Evolutionary conservation across 441 rosid species (phyloP), one percentile per base, ranked within the genome.

Genomic region (Pelargonium fulgidum): DNA sequence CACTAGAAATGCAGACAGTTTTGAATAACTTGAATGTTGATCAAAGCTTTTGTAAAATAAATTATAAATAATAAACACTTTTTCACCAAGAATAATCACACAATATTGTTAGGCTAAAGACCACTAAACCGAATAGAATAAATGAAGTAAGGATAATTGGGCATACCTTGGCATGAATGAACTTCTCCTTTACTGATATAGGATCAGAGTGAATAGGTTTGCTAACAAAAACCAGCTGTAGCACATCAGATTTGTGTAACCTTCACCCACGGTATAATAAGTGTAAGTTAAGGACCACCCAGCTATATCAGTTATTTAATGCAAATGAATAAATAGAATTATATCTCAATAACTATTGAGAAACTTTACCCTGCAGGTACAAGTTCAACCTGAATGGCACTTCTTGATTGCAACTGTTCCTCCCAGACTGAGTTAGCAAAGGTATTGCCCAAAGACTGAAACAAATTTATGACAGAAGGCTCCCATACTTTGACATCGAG

Each of bases 401-500:
- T 82, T 75, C 92, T 92, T 72, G 97, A 91, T 75, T 87, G 93
- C 84, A 92, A 80, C 56, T 88, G 75, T 76, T 95, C 97, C 87
- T 91, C 98, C 99, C 98, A 95, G 50, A 95, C 95, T 59, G 96
- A 89, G 86, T 95, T 95, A 42, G 92, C 92, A 65, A 87, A 95
- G 62, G 91, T 83, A 76, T 95, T 95, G 47, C 99, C 99, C 66
- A 95, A 79, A 81, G 98, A 91, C 83, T 92, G 99, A 81, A 95
- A 95, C 86, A 95, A 85, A 73, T 81, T 81, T 75, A 95, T 87
- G 76, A 95, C 97, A 72, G 96, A 95, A 47, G 96, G 96, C 79
- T 95, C 99, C 99, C 99, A 95, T 66, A 86, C 87, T 83, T 90
- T 92, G 72, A 92, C 98, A 78, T 95, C 99, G 42, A 95, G 99